Evolutionary conservation across 2,329 filamentous ascomycete species (phyloP).

Genomic region (Phoma sp.): DNA sequence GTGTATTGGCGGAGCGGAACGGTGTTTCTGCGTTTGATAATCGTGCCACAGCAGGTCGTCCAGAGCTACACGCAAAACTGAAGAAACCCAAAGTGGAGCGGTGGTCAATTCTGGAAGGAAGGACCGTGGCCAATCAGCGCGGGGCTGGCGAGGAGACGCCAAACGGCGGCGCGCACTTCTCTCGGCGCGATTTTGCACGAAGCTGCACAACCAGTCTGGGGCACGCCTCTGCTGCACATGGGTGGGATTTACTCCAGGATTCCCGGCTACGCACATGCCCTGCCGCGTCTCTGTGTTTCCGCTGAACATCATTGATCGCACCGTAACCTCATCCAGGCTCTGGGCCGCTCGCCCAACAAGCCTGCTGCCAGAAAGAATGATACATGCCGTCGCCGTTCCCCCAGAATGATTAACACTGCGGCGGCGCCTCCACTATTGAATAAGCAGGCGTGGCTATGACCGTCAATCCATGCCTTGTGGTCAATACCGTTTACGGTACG

Average conservation of each 20-base stretch:
- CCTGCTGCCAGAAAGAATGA: slow-evolving; percentile 26
- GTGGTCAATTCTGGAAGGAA: slow-evolving; percentile 26
- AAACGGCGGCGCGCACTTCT: slow-evolving; percentile 14
- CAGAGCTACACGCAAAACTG: slow-evolving; percentile 26
- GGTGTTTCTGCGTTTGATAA: slow-evolving; percentile 27
- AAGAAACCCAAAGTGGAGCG: slow-evolving; percentile 29
- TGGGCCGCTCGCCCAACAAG: slow-evolving; percentile 23
- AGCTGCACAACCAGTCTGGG: slow-evolving; percentile 15
- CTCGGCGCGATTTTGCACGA: slow-evolving; percentile 1
- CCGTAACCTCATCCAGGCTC: slow-evolving; percentile 28
- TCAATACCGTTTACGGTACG: slow-evolving; percentile 6
- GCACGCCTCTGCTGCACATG: slow-evolving; percentile 24
- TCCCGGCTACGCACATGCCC: slow-evolving; percentile 35
- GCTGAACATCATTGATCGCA: slow-evolving; percentile 26
- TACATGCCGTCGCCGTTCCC: slow-evolving; percentile 24
- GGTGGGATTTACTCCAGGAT: slow-evolving; percentile 39
- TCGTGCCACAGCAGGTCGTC: slow-evolving; percentile 31
- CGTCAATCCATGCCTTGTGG: slow-evolving; percentile 1
- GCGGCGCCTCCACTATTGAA: slow-evolving; percentile 20
- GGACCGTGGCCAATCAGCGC: slow-evolving; percentile 31
- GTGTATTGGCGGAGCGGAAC: slow-evolving; percentile 27
- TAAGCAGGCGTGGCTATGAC: slow-evolving; percentile 2
- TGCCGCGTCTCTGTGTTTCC: slow-evolving; percentile 26
- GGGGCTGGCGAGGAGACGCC: slow-evolving; percentile 5
- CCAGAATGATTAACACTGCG: slow-evolving; percentile 28